phyloP scores from a whole-genome alignment of 2,329 filamentous ascomycete species.

The Ambrosiella cleistominuta region DNA sequence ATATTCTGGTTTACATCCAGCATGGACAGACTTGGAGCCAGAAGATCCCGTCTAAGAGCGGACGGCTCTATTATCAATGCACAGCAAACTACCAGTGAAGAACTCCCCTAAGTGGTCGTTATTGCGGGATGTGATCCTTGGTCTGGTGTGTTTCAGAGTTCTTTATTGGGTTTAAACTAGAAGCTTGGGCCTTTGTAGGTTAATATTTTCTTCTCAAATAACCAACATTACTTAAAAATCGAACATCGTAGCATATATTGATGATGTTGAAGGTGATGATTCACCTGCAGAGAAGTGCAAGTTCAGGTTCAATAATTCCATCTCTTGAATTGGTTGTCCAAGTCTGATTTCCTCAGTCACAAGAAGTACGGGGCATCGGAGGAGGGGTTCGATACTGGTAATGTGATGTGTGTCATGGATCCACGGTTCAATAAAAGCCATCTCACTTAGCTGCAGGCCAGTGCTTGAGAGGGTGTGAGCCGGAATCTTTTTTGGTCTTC shows the following conservation, averaged over 20 bases:
- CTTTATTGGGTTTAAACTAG: neutral
- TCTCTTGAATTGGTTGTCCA: neutral
- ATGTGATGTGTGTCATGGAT: neutral
- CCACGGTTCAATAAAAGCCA: too few species aligned
- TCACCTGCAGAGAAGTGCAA: too few species aligned
- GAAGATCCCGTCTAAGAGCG: too few species aligned
- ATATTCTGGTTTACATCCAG: neutral
- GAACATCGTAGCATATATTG: too few species aligned
- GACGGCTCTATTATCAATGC: too few species aligned
- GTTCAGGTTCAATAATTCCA: too few species aligned
- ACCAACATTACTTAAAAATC: neutral
- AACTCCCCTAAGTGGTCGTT: neutral
- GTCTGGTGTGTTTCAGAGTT: neutral
- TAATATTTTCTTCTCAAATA: neutral
- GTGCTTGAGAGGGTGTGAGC: too few species aligned
- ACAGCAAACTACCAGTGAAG: too few species aligned
- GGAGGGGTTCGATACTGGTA: neutral
- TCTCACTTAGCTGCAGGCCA: too few species aligned
- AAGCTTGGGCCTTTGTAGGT: neutral
- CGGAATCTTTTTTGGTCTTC: too few species aligned
- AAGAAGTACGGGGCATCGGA: neutral
- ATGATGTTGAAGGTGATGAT: too few species aligned
- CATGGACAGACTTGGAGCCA: too few species aligned
- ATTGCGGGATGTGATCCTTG: constrained; percentile 1
- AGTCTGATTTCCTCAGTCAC: neutral